Percentiles rank a stretch among this genome's conserved stretches.
Evolutionary conservation across 2,329 filamentous ascomycete genomes (phyloP).

Genomic region (Dactylellina haptotyla): DNA sequence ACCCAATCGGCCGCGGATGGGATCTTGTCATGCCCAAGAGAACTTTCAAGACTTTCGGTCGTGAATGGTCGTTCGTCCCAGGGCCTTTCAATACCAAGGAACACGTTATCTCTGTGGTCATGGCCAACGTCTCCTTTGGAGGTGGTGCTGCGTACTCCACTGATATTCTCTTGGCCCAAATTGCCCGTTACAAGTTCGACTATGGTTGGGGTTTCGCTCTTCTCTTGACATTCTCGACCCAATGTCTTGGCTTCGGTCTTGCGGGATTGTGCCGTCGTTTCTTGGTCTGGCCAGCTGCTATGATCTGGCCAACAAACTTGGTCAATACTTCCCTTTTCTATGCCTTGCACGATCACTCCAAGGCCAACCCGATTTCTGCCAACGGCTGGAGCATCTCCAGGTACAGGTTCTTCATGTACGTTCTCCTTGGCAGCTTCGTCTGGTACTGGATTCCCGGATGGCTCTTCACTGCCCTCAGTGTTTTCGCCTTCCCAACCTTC

Average conservation of each 20-base stretch:
- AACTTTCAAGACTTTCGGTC: constrained; percentile 67
- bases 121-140: constrained; percentile 76
- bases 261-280: constrained; percentile 62
- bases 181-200: constrained; percentile 57
- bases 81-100: constrained; percentile 78
- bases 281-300: constrained; percentile 53
- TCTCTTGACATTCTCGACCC: constrained; percentile 65
- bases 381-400: constrained; percentile 73
- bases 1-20: constrained; percentile 72
- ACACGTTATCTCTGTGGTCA: constrained; percentile 74
- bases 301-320: constrained; percentile 68
- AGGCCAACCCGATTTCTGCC: constrained; percentile 67
- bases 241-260: constrained; percentile 69
- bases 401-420: constrained; percentile 72
- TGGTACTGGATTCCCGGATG: constrained; percentile 78
- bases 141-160: constrained; percentile 56
- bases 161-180: constrained; percentile 46
- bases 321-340: constrained; percentile 75
- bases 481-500: constrained; percentile 78
- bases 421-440: constrained; percentile 69
- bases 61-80: constrained; percentile 71
- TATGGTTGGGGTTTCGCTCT: constrained; percentile 64
- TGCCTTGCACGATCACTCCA: constrained; percentile 74
- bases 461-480: constrained; percentile 74
- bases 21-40: constrained; percentile 67